These are phyloP conservation scores for Hygrophila difformis DNA, from an alignment of 257 asterid species.

Conservation along the genomic window DNA sequence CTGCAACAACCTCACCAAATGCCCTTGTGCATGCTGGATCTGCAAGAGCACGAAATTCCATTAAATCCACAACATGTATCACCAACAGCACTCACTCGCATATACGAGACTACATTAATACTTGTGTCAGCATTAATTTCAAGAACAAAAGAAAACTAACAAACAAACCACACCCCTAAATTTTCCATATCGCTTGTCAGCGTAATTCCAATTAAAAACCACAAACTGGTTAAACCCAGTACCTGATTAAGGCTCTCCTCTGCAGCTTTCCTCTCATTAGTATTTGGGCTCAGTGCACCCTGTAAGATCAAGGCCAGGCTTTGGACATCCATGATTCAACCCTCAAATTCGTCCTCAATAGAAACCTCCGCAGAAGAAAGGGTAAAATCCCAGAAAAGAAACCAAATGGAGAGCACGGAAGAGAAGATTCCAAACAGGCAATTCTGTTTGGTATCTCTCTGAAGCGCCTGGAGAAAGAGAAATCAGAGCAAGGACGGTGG, in stretches of 20 bases:
- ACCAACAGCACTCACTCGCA: too few species aligned
- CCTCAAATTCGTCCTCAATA: neutral
- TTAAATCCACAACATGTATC: too few species aligned
- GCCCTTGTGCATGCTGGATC: slow-evolving; percentile 83
- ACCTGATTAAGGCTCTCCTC: slow-evolving; percentile 91
- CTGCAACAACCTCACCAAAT: slow-evolving; percentile 94
- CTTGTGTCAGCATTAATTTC: neutral
- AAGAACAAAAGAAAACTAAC: slow-evolving; percentile 6
- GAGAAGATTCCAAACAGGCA: too few species aligned
- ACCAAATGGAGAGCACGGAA: slow-evolving; percentile 11
- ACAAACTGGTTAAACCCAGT: neutral
- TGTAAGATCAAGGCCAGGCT: slow-evolving; percentile 60
- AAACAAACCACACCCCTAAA: neutral
- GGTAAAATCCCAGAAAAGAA: neutral
- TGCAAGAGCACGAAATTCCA: too few species aligned
- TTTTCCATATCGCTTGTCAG: too few species aligned
- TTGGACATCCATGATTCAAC: slow-evolving; percentile 60
- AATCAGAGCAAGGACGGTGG: too few species aligned
- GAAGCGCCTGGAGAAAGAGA: too few species aligned
- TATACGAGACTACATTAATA: too few species aligned
- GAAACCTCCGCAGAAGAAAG: too few species aligned
- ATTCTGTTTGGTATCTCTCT: too few species aligned
- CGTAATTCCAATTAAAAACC: too few species aligned
- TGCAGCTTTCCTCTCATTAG: slow-evolving; percentile 78
- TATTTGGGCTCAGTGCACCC: slow-evolving; percentile 81